Base-by-base conservation (phyloP, 768 basidiomycete species). In the Tephrocybe sp. region DNA sequence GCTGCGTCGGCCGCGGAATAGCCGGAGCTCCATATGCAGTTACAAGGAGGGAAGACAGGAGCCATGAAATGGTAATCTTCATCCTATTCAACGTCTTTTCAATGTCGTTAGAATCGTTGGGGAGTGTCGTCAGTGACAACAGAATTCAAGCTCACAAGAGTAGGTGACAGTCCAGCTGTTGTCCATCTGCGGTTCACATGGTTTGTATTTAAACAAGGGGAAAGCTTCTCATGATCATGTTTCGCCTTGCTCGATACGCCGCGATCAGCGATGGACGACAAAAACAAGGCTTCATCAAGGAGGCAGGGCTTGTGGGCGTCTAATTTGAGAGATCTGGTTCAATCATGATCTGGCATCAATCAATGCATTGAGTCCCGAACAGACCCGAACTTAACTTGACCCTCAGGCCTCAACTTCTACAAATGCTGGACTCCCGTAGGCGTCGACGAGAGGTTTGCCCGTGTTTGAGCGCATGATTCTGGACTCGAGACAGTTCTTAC, bases 291-390 rank as follows among this genome's bases (percentile, higher is more conserved):
- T 9, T 4, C 33, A 34, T 34, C 33, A n/a, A n/a, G n/a, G n/a
- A n/a, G n/a, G n/a, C n/a, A n/a, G n/a, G n/a, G n/a, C n/a, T n/a
- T n/a, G 33, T n/a, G 8, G 15, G 33, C 33, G 33, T 15, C 33
- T 34, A 15, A 9, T 34, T 15, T 9, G 55, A 74, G 67, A 13
- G 74, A 74, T 29, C 27, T 29, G 6, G 11, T 11, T 5, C 27
- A 29, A 11, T 29, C 27, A 29, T 29, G 27, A 29, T 29, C 11
- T 5, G 27, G 6, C 27, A 29, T 29, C 27, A 29, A 29, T 11
- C 27, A 11, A 11, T 5, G 11, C 6, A 29, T 29, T 29, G 27
- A 11, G 5, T 5, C 27, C 27, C 5, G 27, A 29, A 11, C 27
- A 11, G 27, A 29, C 27, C 11, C 5, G 11, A 5, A 5, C 27